These are phyloP conservation scores for Endoconidiophora polonica DNA, from an alignment of 2,329 filamentous ascomycete species.

Conservation along the genomic window DNA sequence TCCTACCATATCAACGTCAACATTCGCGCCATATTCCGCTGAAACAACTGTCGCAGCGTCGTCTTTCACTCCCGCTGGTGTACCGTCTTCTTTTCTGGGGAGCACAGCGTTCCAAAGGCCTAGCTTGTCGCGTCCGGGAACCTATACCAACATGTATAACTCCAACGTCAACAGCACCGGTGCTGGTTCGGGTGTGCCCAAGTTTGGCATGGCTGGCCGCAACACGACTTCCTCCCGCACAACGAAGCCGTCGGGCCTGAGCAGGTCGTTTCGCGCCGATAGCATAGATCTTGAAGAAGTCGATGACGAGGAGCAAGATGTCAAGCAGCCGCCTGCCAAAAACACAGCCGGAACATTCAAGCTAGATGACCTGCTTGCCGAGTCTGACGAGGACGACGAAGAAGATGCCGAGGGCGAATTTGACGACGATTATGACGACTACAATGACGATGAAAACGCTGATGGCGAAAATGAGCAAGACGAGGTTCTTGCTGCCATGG, in stretches of 20 bases:
- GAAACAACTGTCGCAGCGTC: constrained; percentile 24
- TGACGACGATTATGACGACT: constrained; percentile 23
- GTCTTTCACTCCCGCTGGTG: constrained; percentile 39
- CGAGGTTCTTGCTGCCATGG: constrained; percentile 15
- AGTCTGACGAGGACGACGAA: constrained; percentile 13
- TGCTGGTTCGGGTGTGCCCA: constrained; percentile 16
- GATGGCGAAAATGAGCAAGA: constrained; percentile 23
- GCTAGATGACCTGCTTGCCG: constrained; percentile 13
- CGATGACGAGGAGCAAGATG: not conserved
- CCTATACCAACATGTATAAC: constrained; percentile 1
- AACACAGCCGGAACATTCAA: constrained; percentile 15
- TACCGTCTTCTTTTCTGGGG: constrained; percentile 37
- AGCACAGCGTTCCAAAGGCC: constrained; percentile 35
- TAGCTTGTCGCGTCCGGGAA: constrained; percentile 13
- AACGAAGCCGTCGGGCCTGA: constrained; percentile 35
- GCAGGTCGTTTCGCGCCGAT: constrained; percentile 23
- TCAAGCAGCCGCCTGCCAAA: constrained; percentile 9
- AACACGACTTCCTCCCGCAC: not conserved
- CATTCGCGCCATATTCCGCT: not conserved
- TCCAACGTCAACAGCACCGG: not conserved
- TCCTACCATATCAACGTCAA: not conserved
- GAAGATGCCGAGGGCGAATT: constrained; percentile 18
- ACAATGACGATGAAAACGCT: constrained; percentile 21
- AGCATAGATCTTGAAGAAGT: constrained; percentile 9
- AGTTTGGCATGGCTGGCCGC: not conserved